These are phyloP conservation scores for Penicillium sp. DNA, from an alignment of 2,329 filamentous ascomycete species.

Conservation along the genomic window DNA sequence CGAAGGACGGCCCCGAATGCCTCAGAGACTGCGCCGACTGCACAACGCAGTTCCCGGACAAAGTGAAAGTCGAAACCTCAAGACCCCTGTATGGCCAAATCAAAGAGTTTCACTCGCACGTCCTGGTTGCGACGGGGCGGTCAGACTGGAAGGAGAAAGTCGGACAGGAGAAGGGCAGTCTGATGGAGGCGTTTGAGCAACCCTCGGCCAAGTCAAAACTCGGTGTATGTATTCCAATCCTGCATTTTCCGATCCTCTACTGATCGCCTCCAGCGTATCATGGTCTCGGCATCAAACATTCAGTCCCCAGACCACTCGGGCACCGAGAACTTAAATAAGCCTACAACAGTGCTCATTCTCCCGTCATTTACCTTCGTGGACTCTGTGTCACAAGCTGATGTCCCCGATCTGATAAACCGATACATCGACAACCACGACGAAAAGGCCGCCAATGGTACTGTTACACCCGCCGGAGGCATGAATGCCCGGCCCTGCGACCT, in stretches of 20 bases:
- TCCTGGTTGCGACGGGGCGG: conserved; percentile 39
- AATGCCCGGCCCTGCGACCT: conserved; percentile 68
- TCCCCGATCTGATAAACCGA: conserved; percentile 64
- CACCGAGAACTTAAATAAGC: conserved; percentile 35
- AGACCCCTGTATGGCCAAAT: conserved; percentile 36
- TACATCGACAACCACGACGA: conserved; percentile 60
- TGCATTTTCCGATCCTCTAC: background rate
- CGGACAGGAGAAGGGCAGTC: conserved; percentile 44
- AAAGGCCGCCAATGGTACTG: conserved; percentile 38
- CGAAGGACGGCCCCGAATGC: conserved; percentile 36
- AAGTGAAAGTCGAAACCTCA: conserved; percentile 34
- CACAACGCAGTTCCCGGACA: conserved; percentile 35
- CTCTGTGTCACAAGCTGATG: conserved; percentile 65
- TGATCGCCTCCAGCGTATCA: conserved; percentile 26
- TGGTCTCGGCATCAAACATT: conserved; percentile 40
- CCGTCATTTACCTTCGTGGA: conserved; percentile 78
- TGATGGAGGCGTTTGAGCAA: conserved; percentile 49
- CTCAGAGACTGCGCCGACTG: conserved; percentile 38
- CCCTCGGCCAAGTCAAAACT: conserved; percentile 60
- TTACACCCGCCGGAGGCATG: conserved; percentile 31
- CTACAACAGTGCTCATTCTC: conserved; percentile 72
- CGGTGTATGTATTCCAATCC: conserved; percentile 53
- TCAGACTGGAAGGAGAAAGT: conserved; percentile 40
- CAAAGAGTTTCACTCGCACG: conserved; percentile 36
- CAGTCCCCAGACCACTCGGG: conserved; percentile 14